Base-by-base conservation (phyloP, 306 rosid genomes). In the Psophocarpus tetragonolobus region DNA sequence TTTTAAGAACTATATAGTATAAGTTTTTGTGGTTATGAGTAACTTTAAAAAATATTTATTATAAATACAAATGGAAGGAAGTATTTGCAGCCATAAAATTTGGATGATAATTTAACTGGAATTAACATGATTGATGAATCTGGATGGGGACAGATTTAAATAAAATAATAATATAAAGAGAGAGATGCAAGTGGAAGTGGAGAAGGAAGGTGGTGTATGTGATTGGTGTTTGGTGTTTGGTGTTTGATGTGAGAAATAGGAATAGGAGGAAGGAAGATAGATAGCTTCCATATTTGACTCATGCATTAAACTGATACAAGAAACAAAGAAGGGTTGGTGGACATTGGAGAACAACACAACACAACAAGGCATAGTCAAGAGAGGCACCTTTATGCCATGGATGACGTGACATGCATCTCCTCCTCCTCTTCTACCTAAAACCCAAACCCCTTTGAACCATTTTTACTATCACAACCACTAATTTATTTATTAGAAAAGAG, bases 271-370 rank as follows among this genome's bases (percentile, higher is more conserved):
- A 57, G 36, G 11, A 44, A 44, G 13, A 17, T 8, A 18, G n/a
- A 38, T 38, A 11, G 83, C 80, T 51, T 72, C 82, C 79, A 67
- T 18, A 44, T 47, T 64, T 81, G 87, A 69, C 81, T 67, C 69
- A 70, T 26, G 73, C 10, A 60, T 58, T 41, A 11, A 71, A 60
- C 66, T 41, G 14, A 71, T 21, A 15, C 0, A 8, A 3, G 15
- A 45, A 8, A 3, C 12, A 45, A n/a, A 57, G 88, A 84, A 68
- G 74, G 90, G 84, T 85, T 84, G 94, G 86, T 87, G 74, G 89
- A 66, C 87, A 4, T 62, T 75, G 32, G 62, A 80, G 82, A 78
- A 82, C 64, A 63, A 48, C 41, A 29, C 5, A 24, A 50, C 26
- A 56, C 15, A 18, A 33, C 64, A 63, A 32, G 83, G 20, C 85